phyloP scores from a whole-genome alignment of 1,139 yeast species.

The Pichia sp. region DNA sequence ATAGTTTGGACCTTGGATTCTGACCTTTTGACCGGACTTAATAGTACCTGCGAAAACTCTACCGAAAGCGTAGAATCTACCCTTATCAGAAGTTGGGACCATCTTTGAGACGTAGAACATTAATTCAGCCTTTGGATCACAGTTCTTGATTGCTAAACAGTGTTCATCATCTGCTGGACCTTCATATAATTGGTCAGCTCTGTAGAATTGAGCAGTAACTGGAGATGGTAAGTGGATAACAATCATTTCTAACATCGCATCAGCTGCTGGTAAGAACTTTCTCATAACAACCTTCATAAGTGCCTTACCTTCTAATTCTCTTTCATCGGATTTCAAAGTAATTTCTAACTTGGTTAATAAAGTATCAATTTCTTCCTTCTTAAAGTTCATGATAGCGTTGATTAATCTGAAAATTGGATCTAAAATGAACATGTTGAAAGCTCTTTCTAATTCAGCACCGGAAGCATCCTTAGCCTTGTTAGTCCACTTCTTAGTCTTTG shows the following conservation, averaged over 20 bases:
- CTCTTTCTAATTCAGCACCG: conserved; percentile 95
- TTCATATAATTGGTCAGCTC: conserved; percentile 99
- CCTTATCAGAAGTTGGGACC: conserved; percentile 99
- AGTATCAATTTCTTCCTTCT: conserved; percentile 90
- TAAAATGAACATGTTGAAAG: conserved; percentile 98
- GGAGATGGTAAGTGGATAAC: conserved; percentile 98
- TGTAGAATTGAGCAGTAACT: conserved; percentile 97
- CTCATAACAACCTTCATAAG: conserved; percentile 97
- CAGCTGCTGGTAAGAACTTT: conserved; percentile 99
- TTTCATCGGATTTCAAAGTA: conserved; percentile 84
- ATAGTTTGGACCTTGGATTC: conserved; percentile 99
- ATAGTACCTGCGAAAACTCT: conserved; percentile 99
- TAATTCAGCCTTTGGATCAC: conserved; percentile 98
- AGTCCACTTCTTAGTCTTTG: conserved; percentile 99
- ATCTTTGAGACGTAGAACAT: conserved; percentile 99
- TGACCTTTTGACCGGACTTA: conserved; percentile 96
- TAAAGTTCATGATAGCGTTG: conserved; percentile 92
- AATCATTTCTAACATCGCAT: conserved; percentile 98
- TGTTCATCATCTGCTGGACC: conserved; percentile 96
- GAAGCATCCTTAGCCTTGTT: conserved; percentile 93
- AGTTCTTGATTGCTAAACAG: conserved; percentile 89
- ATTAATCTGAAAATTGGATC: conserved; percentile 99
- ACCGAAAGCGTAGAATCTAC: conserved; percentile 99
- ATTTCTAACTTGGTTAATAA: conserved; percentile 91
- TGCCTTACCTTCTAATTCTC: conserved; percentile 97